Evolutionary conservation across 495 filamentous ascomycete species (phyloP).

Genomic region (Jackrogersella multiformis): DNA sequence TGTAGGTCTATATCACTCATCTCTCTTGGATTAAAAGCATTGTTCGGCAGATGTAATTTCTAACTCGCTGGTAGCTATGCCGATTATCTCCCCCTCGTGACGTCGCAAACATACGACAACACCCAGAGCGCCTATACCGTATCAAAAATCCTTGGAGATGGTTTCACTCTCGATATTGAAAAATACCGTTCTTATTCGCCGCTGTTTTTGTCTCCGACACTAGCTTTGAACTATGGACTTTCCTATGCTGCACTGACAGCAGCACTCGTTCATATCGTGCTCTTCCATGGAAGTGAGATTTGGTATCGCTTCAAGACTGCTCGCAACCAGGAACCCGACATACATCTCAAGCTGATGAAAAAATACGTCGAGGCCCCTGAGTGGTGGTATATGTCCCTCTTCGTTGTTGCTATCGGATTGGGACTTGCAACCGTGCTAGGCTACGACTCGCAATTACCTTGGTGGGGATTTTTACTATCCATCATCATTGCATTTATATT

Average conservation of each 20-base stretch:
- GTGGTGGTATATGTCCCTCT: conserved; percentile 68
- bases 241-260: conserved; percentile 68
- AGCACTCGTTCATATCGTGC: conserved; percentile 61
- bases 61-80: conserved; percentile 39
- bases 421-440: conserved; percentile 61
- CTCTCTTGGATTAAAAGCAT: conserved; percentile 39
- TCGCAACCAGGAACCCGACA: conserved; percentile 65
- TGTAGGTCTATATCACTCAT: conserved; percentile 52
- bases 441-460: conserved; percentile 59
- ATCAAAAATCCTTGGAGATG: conserved; percentile 59
- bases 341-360: conserved; percentile 70
- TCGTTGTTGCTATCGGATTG: conserved; percentile 61
- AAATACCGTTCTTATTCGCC: conserved; percentile 68
- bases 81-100: conserved; percentile 48
- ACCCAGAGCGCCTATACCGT: conserved; percentile 63
- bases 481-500: conserved; percentile 60
- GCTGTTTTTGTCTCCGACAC: conserved; percentile 68
- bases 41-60: not conserved
- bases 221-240: conserved; percentile 67
- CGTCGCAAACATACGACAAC: conserved; percentile 68
- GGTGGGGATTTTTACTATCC: conserved; percentile 61
- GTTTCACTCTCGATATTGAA: conserved; percentile 61
- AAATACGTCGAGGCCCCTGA: conserved; percentile 67
- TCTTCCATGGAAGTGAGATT: conserved; percentile 66
- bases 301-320: conserved; percentile 59